These are phyloP conservation scores for Euptelea pleiosperma DNA, from an alignment of 164 flowering plant genomes.

Conservation along the genomic window DNA sequence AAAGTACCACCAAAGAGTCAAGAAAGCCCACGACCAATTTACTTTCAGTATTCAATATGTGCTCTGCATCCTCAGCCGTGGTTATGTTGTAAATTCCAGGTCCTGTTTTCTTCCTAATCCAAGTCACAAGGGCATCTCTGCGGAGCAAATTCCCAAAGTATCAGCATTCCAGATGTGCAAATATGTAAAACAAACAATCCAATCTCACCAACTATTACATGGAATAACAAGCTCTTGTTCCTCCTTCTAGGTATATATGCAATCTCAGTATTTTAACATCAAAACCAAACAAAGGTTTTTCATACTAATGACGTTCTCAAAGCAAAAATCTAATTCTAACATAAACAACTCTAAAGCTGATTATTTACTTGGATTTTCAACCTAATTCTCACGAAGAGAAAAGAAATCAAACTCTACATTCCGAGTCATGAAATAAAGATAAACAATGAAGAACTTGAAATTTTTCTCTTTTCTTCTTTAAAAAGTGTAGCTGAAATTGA, in stretches of 20 bases:
- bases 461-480: too few relatives aligned
- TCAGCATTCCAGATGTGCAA: conserved; percentile 1
- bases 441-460: background rate
- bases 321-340: too few relatives aligned
- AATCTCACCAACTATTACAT: background rate
- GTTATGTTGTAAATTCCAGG: conserved; percentile 72
- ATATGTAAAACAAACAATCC: background rate
- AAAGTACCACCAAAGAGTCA: conserved; percentile 77
- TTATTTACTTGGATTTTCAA: background rate
- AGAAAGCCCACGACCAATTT: conserved; percentile 77
- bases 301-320: too few relatives aligned
- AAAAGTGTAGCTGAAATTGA: too few relatives aligned
- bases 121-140: conserved; percentile 85
- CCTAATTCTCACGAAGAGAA: background rate
- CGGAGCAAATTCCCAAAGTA: background rate
- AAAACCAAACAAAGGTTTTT: too few relatives aligned
- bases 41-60: conserved; percentile 52
- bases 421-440: background rate
- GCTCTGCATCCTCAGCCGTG: conserved; percentile 68
- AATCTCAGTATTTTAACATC: background rate
- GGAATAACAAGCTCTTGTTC: background rate
- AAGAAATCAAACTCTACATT: background rate
- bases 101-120: conserved; percentile 93
- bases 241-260: background rate
- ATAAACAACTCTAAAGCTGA: background rate